A percentile compares a stretch with the other conserved stretches of the same genome.
phyloP scores from a whole-genome alignment of 345 rosid species.

The Xanthoceras sorbifolium region DNA sequence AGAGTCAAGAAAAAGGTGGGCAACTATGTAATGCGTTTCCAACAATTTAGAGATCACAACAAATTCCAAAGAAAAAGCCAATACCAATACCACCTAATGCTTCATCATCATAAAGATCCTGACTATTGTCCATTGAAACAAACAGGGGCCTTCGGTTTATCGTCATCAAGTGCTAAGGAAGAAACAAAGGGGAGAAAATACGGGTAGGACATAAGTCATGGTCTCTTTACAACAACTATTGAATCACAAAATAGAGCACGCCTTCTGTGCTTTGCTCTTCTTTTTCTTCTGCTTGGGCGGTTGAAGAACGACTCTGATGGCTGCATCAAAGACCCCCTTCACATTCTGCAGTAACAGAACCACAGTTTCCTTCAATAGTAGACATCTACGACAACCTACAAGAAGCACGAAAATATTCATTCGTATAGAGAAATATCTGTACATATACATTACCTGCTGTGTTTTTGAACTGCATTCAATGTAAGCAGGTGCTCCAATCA shows the following conservation, averaged over 20 bases:
- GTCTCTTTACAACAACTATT: conserved; percentile 27
- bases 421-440: no score
- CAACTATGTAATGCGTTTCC: conserved; percentile 22
- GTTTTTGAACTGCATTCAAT: conserved; percentile 95
- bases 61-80: conserved; percentile 31
- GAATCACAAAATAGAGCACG: conserved; percentile 82
- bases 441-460: conserved; percentile 69
- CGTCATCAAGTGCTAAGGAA: conserved; percentile 33
- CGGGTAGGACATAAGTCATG: conserved; percentile 14
- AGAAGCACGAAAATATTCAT: neutral
- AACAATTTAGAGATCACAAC: conserved; percentile 32
- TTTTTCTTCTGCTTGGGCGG: conserved; percentile 90
- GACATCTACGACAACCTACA: neutral
- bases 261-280: conserved; percentile 88
- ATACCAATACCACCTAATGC: conserved; percentile 36
- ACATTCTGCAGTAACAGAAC: conserved; percentile 62
- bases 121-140: conserved; percentile 24
- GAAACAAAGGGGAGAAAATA: conserved; percentile 15
- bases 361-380: conserved; percentile 9
- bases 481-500: conserved; percentile 74
- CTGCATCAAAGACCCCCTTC: conserved; percentile 90
- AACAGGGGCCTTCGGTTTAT: conserved; percentile 25
- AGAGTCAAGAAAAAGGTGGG: conserved; percentile 24
- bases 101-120: conserved; percentile 24
- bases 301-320: conserved; percentile 91